A percentile compares a stretch with the other conserved stretches of the same genome.
Evolutionary conservation across 176 grass and related monocot species (phyloP).

Genomic region (Triticum aestivum): IWGSC_CS_RefSeq_v2.1 NC_057813.1:609938133-609938632

Average conservation of each 20-base stretch:
- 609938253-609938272: slow-evolving; percentile 47
- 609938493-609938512: slow-evolving; percentile 46
- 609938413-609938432: fast-evolving
- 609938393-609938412: slow-evolving; percentile 47
- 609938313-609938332: slow-evolving; percentile 18
- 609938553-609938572: neutral
- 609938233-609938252: slow-evolving; percentile 1
- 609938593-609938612: neutral
- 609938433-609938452: too few relatives aligned
- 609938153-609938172: slow-evolving; percentile 5
- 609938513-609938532: slow-evolving; percentile 51
- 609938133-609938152: neutral
- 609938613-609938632: slow-evolving; percentile 2
- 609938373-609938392: neutral
- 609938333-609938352: slow-evolving; percentile 2
- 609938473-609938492: slow-evolving; percentile 23
- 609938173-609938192: slow-evolving; percentile 38
- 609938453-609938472: neutral
- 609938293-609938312: neutral
- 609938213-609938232: neutral
- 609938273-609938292: neutral
- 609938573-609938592: neutral
- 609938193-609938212: slow-evolving; percentile 40
- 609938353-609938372: neutral
- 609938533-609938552: slow-evolving; percentile 22